Base-by-base conservation (phyloP, 306 rosid species). In the Morella rubra region DNA sequence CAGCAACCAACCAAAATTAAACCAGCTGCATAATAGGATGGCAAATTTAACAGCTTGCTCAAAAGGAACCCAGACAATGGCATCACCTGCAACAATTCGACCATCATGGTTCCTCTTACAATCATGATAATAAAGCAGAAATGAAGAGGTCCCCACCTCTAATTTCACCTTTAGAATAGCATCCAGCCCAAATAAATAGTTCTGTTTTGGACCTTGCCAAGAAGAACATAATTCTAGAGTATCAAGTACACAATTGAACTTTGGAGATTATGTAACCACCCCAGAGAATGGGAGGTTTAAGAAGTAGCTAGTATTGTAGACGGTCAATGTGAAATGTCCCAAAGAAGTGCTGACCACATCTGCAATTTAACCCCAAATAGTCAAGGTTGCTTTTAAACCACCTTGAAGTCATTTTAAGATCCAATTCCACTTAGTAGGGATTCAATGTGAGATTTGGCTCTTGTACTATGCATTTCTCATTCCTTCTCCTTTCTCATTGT, bases 11-110 rank as follows among this genome's bases (percentile, higher is more conserved):
- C 86, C 84, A 93, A 81, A 77, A 93, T 91, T 76, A 91, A 81
- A 76, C 98, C 98, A 73, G 96, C 98, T 9, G 98, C 98, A 84
- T 81, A 91, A 83, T 90, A 81, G 44, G 98, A 82, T 19, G 98
- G 92, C 73, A 90, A 77, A 72, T 93, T 93, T 72, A 91, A 77
- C 65, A 90, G 87, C 87, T 87, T 91, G 91, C 98, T 90, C 73
- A 90, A 66, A 52, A 91, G 72, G 82, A 73, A 90, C 13, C 85
- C 98, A 20, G 93, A 88, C 65, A 91, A 20, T 50, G 98, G 98
- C 98, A 93, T 91, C 84, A 93, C 91, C 98, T 93, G 89, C 82
- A 83, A 64, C 44, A 82, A 54, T 44, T 70, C 49, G 80, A 59
- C 76, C 54, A 61, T 61, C 8, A 32, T 45, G 5, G 11, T 50